A percentile compares a stretch with the other conserved stretches of the same genome.
phyloP scores from a whole-genome alignment of 2,329 filamentous ascomycete species.

The Escovopsis weberi region DNA sequence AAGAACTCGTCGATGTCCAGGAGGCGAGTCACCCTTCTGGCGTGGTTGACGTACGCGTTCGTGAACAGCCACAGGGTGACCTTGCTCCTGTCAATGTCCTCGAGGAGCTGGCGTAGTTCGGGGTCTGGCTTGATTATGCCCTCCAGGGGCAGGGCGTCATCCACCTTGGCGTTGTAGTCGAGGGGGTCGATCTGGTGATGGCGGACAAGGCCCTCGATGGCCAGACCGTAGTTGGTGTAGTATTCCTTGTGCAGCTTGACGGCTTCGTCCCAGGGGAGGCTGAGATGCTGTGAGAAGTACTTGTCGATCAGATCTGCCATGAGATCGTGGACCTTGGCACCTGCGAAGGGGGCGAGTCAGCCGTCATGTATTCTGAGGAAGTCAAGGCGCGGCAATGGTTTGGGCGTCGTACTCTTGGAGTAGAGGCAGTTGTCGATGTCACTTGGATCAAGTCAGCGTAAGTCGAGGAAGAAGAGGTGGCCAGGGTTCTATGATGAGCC shows the following conservation, averaged over 20 bases:
- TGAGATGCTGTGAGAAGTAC: constrained; percentile 54
- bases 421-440: constrained; percentile 99
- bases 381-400: not conserved
- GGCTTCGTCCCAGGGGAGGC: constrained; percentile 64
- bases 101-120: constrained; percentile 58
- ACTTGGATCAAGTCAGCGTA: constrained; percentile 36
- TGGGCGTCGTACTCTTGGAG: constrained; percentile 52
- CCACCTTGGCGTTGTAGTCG: constrained; percentile 87
- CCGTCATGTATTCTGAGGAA: too few species aligned
- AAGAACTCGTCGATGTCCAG: constrained; percentile 78
- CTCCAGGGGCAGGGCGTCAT: constrained; percentile 85
- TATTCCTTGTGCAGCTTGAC: constrained; percentile 76
- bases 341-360: constrained; percentile 21
- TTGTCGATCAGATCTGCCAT: constrained; percentile 72
- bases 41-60: constrained; percentile 89
- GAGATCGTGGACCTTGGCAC: constrained; percentile 67
- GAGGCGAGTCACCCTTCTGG: constrained; percentile 63
- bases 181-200: constrained; percentile 92
- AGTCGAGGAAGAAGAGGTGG: not conserved
- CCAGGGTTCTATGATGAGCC: constrained; percentile 1
- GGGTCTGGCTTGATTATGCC: constrained; percentile 67
- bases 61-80: constrained; percentile 90
- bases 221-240: constrained; percentile 92
- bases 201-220: constrained; percentile 84
- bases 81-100: constrained; percentile 70